These are phyloP conservation scores for Claviceps cyperi DNA, from an alignment of 2,329 filamentous ascomycete genomes.

Conservation along the genomic window DNA sequence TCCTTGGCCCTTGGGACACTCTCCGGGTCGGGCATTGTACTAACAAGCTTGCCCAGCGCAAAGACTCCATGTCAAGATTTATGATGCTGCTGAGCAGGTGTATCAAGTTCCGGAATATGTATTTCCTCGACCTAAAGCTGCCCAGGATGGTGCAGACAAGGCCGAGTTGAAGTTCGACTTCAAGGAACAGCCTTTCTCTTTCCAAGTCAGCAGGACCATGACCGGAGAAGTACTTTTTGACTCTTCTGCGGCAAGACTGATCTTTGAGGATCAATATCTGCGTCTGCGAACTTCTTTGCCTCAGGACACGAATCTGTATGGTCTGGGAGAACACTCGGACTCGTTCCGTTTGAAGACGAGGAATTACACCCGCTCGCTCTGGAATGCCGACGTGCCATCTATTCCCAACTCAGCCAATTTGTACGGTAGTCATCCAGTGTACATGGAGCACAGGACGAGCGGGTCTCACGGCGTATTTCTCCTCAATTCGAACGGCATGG, in stretches of 20 bases:
- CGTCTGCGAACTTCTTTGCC: constrained; percentile 54
- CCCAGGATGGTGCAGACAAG: constrained; percentile 3
- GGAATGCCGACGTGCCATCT: constrained; percentile 50
- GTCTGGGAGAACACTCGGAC: constrained; percentile 61
- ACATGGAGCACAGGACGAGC: constrained; percentile 51
- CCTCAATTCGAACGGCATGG: constrained; percentile 62
- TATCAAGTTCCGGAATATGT: constrained; percentile 58
- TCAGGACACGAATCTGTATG: constrained; percentile 53
- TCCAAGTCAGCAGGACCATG: constrained; percentile 31
- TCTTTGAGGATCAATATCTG: constrained; percentile 64
- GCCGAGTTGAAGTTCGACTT: constrained; percentile 30
- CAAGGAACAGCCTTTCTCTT: constrained; percentile 42
- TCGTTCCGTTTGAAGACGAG: constrained; percentile 48
- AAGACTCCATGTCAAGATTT: constrained; percentile 58
- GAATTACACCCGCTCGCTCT: constrained; percentile 55
- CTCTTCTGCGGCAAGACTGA: constrained; percentile 44
- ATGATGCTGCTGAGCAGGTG: constrained; percentile 47
- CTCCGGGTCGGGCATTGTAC: no score
- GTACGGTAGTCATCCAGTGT: constrained; percentile 63
- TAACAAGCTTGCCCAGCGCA: constrained; percentile 13
- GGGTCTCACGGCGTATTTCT: constrained; percentile 53
- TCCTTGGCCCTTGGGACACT: neutral
- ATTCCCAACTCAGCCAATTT: constrained; percentile 49
- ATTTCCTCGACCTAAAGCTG: constrained; percentile 40
- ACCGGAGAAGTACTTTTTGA: constrained; percentile 43